Evolutionary conservation across 129 eudicot species (phyloP).

Genomic region (Dittrichia graveolens): DNA sequence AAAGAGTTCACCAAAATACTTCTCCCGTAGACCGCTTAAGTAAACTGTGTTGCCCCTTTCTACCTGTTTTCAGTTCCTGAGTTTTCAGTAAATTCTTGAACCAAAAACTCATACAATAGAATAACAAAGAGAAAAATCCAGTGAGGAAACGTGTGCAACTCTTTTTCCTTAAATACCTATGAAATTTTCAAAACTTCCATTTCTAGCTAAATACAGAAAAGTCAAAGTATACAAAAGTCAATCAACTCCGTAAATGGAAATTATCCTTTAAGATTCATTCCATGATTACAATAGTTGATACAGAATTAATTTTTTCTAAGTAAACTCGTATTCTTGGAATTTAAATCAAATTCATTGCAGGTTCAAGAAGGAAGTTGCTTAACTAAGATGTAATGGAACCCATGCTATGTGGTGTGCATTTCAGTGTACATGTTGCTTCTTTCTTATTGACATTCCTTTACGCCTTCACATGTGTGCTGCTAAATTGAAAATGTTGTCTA

Average conservation of each 20-base stretch:
- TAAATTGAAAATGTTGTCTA: background rate
- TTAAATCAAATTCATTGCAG: background rate
- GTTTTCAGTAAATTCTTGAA: constrained; percentile 16
- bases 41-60: constrained; percentile 84
- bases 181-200: background rate
- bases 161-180: background rate
- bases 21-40: constrained; percentile 89
- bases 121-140: background rate
- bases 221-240: background rate
- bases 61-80: constrained; percentile 57
- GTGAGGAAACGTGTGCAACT: background rate
- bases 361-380: background rate
- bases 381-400: background rate
- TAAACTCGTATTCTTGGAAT: background rate
- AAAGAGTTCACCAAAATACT: constrained; percentile 93
- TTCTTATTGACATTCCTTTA: background rate
- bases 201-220: background rate
- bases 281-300: background rate
- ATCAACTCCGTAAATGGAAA: background rate
- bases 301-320: background rate
- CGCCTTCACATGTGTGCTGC: too few relatives aligned
- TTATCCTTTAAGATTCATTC: background rate
- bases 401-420: background rate
- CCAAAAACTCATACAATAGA: constrained; percentile 9
- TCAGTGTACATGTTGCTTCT: background rate